Percentiles rank a stretch among this genome's conserved stretches.
These are phyloP conservation scores for Ottelia alismoides DNA, from an alignment of 106 monocot genomes.

Conservation along the genomic window DNA sequence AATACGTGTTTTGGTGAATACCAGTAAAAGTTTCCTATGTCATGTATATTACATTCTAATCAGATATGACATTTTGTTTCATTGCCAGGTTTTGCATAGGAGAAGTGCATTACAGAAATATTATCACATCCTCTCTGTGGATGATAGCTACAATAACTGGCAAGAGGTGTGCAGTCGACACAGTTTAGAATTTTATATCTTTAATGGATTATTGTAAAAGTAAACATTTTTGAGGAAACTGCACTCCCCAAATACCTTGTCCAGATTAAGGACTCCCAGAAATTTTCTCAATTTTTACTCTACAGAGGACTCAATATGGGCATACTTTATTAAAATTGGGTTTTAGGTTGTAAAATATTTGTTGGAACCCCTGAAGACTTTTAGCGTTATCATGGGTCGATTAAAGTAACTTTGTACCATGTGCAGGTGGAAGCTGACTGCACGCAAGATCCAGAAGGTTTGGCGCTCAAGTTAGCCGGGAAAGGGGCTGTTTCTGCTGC, in stretches of 20 bases:
- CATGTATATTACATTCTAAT: background rate
- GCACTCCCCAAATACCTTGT: no score
- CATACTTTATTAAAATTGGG: no score
- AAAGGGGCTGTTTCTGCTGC: constrained; percentile 96
- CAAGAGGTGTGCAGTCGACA: constrained; percentile 47
- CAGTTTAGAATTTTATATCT: no score
- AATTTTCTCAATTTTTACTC: no score
- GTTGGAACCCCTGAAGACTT: no score
- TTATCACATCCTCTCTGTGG: constrained; percentile 55
- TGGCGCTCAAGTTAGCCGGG: constrained; percentile 77
- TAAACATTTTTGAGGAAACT: no score
- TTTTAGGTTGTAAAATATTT: background rate
- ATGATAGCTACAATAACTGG: constrained; percentile 73
- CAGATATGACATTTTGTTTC: background rate
- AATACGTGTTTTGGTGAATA: background rate
- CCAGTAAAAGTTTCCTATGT: background rate
- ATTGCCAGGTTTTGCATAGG: constrained; percentile 49
- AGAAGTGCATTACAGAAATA: constrained; percentile 72
- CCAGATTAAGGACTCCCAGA: no score
- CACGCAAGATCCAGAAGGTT: constrained; percentile 78
- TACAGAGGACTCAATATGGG: no score
- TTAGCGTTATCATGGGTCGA: no score
- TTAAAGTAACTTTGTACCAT: no score
- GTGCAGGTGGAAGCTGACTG: constrained; percentile 75
- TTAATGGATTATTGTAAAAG: no score